Base-by-base conservation (phyloP, 2,329 filamentous ascomycete species). In the Colletotrichum trifolii region DNA sequence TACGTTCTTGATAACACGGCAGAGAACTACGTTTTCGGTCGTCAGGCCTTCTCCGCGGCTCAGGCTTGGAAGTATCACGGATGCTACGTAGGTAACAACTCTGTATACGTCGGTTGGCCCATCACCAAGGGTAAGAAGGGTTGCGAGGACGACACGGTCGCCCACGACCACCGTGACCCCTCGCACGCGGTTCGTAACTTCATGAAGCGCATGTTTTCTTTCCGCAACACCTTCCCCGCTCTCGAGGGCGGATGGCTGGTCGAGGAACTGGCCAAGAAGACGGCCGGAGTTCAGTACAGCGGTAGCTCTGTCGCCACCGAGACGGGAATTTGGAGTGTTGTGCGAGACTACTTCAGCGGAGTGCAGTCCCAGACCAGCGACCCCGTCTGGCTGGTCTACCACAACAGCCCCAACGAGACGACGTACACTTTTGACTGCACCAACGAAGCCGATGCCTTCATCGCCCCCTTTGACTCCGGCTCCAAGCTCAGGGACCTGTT, bases 51-150 rank as follows among this genome's bases (percentile, higher is more conserved):
- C 83, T 83, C 85, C 8, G 82, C 86, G 3, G 80, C 86, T 2
- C 83, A 83, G 3, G 88, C 87, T 2, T 91, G 88, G 88, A 85
- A 88, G 69, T 80, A 82, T 40, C 88, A 91, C 69, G 88, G 88
- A 6, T 91, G 88, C 72, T 90, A 89, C 74, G 76, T 77, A 12
- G 78, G 89, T 4, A 79, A 81, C 15, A 83, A 83, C 39, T 81
- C 81, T 2, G 85, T 89, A 66, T 87, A 89, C 70, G 84, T 82
- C 69, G 71, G 87, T 6, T 86, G 86, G 77, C 87, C 87, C 0
- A 75, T 88, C 42, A 83, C 85, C 52, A 79, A 81, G 66, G 83
- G 84, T 2, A 75, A 80, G 2, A 68, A 77, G 43, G 88, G 86
- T 6, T 91, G 88, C 69, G 69, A 84, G 50, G 87, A 90, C 67